Conservation (phyloP, 2,329 filamentous ascomycete genomes). For the Xylaria sp. region DNA sequence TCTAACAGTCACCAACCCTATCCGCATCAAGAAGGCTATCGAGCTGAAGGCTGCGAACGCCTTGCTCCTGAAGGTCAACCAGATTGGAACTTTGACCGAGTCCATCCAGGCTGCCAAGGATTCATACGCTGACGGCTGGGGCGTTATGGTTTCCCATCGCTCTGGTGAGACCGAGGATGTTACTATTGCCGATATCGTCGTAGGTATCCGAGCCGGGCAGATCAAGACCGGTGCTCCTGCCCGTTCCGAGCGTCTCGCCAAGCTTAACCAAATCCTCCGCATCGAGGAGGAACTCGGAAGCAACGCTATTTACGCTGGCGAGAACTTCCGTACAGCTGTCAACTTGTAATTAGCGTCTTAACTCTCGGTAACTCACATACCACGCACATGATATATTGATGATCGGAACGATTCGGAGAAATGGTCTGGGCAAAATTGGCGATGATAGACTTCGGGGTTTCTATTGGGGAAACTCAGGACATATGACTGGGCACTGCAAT, state of each 20-base stretch:
- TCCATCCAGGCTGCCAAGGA: constrained; percentile 99
- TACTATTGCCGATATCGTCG: constrained; percentile 97
- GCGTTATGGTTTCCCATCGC: constrained; percentile 99
- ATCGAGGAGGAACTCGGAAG: constrained; percentile 99
- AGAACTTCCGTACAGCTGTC: constrained; percentile 90
- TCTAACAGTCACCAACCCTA: constrained; percentile 98
- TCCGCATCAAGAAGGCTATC: constrained; percentile 99
- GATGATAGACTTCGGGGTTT: constrained; percentile 43
- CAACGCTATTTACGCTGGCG: constrained; percentile 90
- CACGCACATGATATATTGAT: constrained; percentile 41
- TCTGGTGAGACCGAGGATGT: constrained; percentile 99
- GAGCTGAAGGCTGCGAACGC: constrained; percentile 99
- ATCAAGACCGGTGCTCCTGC: constrained; percentile 99
- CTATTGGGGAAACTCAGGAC: constrained; percentile 39
- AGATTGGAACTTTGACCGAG: constrained; percentile 98
- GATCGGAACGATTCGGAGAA: constrained; percentile 45
- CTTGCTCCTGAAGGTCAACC: constrained; percentile 99
- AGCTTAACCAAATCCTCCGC: constrained; percentile 99
- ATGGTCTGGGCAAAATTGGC: constrained; percentile 46
- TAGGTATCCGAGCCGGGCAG: constrained; percentile 95
- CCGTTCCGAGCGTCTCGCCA: constrained; percentile 97
- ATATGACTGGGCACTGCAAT: constrained; percentile 31
- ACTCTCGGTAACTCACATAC: constrained; percentile 33
- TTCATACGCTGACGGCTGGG: constrained; percentile 94
- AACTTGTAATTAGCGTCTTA: constrained; percentile 73